Conservation (phyloP, 306 rosid species). For the Argentina anserina region DNA sequence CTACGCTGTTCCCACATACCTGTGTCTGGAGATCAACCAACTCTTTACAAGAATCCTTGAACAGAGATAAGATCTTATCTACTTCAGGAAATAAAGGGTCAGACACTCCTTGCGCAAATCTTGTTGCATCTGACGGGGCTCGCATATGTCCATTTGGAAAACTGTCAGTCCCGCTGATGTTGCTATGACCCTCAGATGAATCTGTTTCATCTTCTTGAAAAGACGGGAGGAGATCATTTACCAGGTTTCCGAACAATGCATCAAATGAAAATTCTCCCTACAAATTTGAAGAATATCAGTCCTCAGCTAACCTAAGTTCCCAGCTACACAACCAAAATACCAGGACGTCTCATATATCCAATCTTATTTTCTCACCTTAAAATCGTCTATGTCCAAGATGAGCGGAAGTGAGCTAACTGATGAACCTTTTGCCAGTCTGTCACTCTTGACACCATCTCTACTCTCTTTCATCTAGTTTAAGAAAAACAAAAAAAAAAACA, state of each 20-base stretch:
- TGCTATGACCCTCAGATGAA: conserved; percentile 47
- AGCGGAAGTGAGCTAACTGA: conserved; percentile 64
- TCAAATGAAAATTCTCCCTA: conserved; percentile 98
- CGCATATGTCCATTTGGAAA: conserved; percentile 63
- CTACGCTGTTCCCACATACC: conserved; percentile 36
- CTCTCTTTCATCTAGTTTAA: conserved; percentile 64
- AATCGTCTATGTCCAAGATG: conserved; percentile 83
- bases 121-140: conserved; percentile 45
- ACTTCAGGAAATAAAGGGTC: conserved; percentile 86
- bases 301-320: neutral
- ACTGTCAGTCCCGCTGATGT: conserved; percentile 37
- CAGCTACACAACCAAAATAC: neutral
- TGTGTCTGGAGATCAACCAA: conserved; percentile 88
- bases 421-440: conserved; percentile 36
- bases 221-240: conserved; percentile 82
- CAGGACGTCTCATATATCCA: neutral
- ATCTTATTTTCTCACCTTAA: conserved; percentile 57
- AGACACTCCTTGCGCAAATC: conserved; percentile 45
- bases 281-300: neutral
- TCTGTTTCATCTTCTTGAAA: conserved; percentile 76
- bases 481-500: neutral
- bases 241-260: conserved; percentile 86
- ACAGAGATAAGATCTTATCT: conserved; percentile 72
- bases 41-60: conserved; percentile 91
- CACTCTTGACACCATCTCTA: conserved; percentile 41